Evolutionary conservation across 352 stramenopile species (phyloP).

Genomic region (Phytophthora fragariaefolia): DNA sequence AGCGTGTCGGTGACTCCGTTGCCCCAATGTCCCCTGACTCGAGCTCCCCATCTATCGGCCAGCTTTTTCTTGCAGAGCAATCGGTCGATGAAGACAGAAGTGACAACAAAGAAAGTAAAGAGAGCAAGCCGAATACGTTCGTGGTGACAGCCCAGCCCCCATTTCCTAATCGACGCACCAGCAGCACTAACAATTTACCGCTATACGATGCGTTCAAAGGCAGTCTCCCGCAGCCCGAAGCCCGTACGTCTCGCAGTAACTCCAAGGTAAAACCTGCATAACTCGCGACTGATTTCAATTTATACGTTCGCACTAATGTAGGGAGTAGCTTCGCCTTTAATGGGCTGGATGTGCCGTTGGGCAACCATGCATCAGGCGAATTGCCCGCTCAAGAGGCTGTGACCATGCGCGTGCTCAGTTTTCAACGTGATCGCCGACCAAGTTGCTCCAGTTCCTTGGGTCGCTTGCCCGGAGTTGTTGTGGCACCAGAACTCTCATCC

Average conservation of each 20-base stretch:
- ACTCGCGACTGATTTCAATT: constrained; percentile 4
- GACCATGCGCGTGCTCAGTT: constrained; percentile 46
- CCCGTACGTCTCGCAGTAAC: constrained; percentile 24
- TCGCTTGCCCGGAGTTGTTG: constrained; percentile 7
- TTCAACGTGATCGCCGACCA: constrained; percentile 30
- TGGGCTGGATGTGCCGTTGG: constrained; percentile 22
- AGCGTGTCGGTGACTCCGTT: constrained; percentile 28
- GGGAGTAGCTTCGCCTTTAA: constrained; percentile 47
- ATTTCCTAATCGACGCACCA: constrained; percentile 14
- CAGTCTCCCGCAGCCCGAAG: constrained; percentile 13
- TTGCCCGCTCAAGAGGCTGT: constrained; percentile 32
- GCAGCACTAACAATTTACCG: constrained; percentile 28
- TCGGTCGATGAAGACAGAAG: constrained; percentile 24
- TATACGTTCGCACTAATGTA: constrained; percentile 13
- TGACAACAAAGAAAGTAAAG: constrained; percentile 15
- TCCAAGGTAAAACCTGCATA: neutral
- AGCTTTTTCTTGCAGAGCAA: constrained; percentile 34
- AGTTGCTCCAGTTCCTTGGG: constrained; percentile 33
- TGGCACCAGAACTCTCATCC: constrained; percentile 16
- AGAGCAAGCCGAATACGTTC: constrained; percentile 15
- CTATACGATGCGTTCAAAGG: constrained; percentile 34
- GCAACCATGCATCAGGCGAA: constrained; percentile 22
- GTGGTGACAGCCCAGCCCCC: constrained; percentile 24
- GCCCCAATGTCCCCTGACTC: constrained; percentile 16
- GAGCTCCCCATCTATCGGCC: constrained; percentile 21